These are phyloP conservation scores for Penicillium malachiteum DNA, from an alignment of 495 filamentous ascomycete genomes.

Conservation along the genomic window DNA sequence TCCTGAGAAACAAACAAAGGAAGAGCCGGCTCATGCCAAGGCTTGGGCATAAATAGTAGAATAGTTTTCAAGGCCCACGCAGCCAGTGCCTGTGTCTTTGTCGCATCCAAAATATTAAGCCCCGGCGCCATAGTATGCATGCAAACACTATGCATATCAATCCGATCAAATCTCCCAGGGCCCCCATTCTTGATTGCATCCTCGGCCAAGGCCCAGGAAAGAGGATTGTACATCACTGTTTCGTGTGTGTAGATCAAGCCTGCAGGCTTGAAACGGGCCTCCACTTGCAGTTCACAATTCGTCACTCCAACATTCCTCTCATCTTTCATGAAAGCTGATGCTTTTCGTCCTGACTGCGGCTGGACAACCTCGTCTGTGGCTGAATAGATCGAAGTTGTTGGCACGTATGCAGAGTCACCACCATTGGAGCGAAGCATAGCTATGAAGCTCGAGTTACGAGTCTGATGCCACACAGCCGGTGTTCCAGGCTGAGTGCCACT, in stretches of 20 bases:
- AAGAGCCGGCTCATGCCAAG: not conserved
- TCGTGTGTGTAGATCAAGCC: slow-evolving; percentile 37
- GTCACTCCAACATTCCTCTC: slow-evolving; percentile 31
- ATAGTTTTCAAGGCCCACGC: not conserved
- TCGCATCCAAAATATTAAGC: not conserved
- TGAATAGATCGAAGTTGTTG: slow-evolving; percentile 43
- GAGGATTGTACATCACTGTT: not conserved
- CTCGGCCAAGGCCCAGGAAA: not conserved
- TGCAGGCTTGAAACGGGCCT: slow-evolving; percentile 34
- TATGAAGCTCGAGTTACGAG: slow-evolving; percentile 38
- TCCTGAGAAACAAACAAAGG: not conserved
- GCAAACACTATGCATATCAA: slow-evolving; percentile 1
- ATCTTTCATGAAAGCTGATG: slow-evolving; percentile 37
- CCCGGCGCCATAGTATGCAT: not conserved
- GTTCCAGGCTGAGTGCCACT: not conserved
- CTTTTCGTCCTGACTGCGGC: slow-evolving; percentile 36
- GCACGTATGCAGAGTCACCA: slow-evolving; percentile 44
- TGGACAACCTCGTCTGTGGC: slow-evolving; percentile 42
- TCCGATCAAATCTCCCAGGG: not conserved
- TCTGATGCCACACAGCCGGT: slow-evolving; percentile 35
- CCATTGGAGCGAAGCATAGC: slow-evolving; percentile 29
- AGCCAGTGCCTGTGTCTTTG: not conserved
- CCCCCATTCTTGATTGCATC: slow-evolving; percentile 5
- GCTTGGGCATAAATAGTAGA: not conserved
- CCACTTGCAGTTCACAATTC: slow-evolving; percentile 39